A percentile compares a stretch with the other conserved stretches of the same genome.
Conservation (phyloP, 1,284 basidiomycete genomes). For the Rhodotorula sp. region DNA sequence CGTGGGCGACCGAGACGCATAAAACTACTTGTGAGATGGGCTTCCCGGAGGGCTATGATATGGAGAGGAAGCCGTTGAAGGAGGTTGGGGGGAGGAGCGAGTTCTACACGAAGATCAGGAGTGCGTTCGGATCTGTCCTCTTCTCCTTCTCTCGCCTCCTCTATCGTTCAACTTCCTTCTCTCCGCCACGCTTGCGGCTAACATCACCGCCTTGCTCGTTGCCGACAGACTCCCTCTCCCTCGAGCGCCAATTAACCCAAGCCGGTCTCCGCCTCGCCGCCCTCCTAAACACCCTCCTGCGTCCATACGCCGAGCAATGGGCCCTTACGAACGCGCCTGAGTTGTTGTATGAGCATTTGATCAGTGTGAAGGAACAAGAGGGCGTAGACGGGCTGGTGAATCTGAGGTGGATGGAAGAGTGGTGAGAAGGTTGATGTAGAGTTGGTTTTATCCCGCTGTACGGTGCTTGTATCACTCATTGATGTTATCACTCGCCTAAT, state of each 20-base stretch:
- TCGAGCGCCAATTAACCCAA: constrained; percentile 47
- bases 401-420: background rate
- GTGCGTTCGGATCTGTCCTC: constrained; percentile 19
- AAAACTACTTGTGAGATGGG: constrained; percentile 36
- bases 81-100: constrained; percentile 41
- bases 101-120: constrained; percentile 38
- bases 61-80: constrained; percentile 33
- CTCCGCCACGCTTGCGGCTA: background rate
- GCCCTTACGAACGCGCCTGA: background rate
- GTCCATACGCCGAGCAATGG: background rate
- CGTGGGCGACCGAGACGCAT: constrained; percentile 45
- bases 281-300: constrained; percentile 45
- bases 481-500: too few species aligned
- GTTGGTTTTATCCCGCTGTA: too few species aligned
- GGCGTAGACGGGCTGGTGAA: background rate
- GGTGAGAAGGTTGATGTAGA: background rate
- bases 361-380: background rate
- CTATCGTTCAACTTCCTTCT: background rate
- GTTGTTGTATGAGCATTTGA: background rate
- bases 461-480: too few species aligned
- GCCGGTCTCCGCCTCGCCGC: constrained; percentile 49
- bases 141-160: background rate
- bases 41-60: constrained; percentile 40
- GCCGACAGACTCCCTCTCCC: constrained; percentile 43
- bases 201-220: too few species aligned